These are phyloP conservation scores for Globisporangium canariense DNA, from an alignment of 352 stramenopile species.

Conservation along the genomic window DNA sequence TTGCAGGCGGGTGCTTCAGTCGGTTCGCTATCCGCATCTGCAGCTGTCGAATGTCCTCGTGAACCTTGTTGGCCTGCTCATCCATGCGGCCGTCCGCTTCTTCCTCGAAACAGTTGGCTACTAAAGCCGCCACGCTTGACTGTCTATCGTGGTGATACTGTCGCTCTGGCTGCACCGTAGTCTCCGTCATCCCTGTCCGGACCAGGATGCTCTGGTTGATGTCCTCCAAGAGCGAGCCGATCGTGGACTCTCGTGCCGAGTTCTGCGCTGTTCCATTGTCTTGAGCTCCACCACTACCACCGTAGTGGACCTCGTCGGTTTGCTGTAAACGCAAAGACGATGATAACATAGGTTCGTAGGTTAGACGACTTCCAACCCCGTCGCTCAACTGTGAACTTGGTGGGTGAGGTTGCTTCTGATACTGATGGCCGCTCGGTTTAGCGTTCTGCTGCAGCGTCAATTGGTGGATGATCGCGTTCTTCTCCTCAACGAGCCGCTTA, in stretches of 20 bases:
- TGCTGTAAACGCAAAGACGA: background rate
- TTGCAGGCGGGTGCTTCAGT: slow-evolving; percentile 38
- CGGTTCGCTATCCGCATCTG: slow-evolving; percentile 63
- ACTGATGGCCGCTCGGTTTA: background rate
- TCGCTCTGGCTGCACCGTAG: background rate
- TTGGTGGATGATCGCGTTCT: slow-evolving; percentile 61
- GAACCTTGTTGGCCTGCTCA: slow-evolving; percentile 56
- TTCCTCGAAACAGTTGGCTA: background rate
- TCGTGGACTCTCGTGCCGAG: background rate
- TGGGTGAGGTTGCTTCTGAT: background rate
- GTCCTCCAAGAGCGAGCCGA: slow-evolving; percentile 11
- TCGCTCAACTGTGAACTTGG: background rate
- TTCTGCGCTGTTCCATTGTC: background rate
- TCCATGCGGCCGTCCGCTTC: slow-evolving; percentile 31
- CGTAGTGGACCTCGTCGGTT: background rate
- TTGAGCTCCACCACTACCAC: too few relatives aligned
- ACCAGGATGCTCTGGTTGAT: slow-evolving; percentile 12
- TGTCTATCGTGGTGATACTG: background rate
- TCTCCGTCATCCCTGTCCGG: slow-evolving; percentile 1
- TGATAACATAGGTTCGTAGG: background rate
- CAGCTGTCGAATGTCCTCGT: slow-evolving; percentile 67
- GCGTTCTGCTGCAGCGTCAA: slow-evolving; percentile 28
- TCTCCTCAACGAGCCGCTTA: slow-evolving; percentile 53
- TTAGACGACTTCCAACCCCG: background rate
- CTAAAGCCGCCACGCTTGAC: too few relatives aligned